These are phyloP conservation scores for Penicillium sp. DNA, from an alignment of 2,329 filamentous ascomycete species.

Conservation along the genomic window DNA sequence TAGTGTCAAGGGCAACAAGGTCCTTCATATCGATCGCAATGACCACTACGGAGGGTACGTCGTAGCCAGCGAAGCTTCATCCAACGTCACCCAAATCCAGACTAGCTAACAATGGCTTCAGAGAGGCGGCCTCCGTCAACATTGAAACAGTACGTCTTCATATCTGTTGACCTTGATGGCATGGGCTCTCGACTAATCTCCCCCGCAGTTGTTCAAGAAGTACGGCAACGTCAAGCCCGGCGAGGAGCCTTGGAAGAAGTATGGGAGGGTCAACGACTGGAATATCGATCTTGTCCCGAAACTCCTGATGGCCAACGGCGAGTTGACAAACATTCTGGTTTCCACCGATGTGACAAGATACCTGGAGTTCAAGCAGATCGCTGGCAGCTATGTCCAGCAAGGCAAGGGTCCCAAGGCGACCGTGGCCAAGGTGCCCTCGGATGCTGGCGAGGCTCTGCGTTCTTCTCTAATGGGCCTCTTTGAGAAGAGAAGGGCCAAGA, in stretches of 20 bases:
- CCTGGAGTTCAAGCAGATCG: slow-evolving; percentile 91
- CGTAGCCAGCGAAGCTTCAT: slow-evolving; percentile 16
- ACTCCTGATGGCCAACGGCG: slow-evolving; percentile 96
- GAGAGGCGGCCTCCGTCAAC: slow-evolving; percentile 94
- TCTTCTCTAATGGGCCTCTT: slow-evolving; percentile 96
- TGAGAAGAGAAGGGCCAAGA: slow-evolving; percentile 95
- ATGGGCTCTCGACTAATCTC: slow-evolving; percentile 34
- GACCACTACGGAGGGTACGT: slow-evolving; percentile 96
- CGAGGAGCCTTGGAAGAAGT: slow-evolving; percentile 96
- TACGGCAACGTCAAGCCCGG: slow-evolving; percentile 77
- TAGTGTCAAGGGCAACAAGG: slow-evolving; percentile 98
- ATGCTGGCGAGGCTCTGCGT: slow-evolving; percentile 82
- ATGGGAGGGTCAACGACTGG: slow-evolving; percentile 95
- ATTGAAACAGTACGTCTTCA: slow-evolving; percentile 72
- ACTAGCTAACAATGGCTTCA: slow-evolving; percentile 43
- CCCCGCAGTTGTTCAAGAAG: slow-evolving; percentile 85
- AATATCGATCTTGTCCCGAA: slow-evolving; percentile 99
- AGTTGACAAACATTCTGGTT: slow-evolving; percentile 97
- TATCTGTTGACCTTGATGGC: background rate
- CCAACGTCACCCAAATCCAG: slow-evolving; percentile 13
- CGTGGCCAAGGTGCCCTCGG: slow-evolving; percentile 93
- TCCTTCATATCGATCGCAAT: slow-evolving; percentile 97
- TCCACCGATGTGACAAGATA: slow-evolving; percentile 89
- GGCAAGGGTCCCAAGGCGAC: slow-evolving; percentile 77
- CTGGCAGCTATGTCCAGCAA: slow-evolving; percentile 95